phyloP scores from a whole-genome alignment of 495 filamentous ascomycete species.

The Talaromyces liani region DNA sequence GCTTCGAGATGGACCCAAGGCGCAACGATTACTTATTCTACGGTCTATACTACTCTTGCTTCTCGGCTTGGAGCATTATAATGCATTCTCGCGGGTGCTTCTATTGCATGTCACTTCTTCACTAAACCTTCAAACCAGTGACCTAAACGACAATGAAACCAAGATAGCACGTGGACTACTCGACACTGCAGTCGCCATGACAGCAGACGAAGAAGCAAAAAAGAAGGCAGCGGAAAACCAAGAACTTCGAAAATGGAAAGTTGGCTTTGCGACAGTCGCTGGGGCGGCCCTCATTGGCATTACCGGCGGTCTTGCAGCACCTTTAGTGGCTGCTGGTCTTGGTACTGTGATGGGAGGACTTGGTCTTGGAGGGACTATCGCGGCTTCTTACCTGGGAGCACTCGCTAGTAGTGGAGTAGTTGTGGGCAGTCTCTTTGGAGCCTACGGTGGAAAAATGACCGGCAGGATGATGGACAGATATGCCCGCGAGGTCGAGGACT shows the following conservation, averaged over 20 bases:
- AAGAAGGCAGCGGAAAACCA: conserved; percentile 63
- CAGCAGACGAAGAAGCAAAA: conserved; percentile 57
- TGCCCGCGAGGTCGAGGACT: conserved; percentile 79
- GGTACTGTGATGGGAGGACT: conserved; percentile 75
- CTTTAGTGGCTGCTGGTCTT: conserved; percentile 73
- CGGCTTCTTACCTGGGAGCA: conserved; percentile 70
- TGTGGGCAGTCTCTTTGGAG: conserved; percentile 80
- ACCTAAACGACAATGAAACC: conserved; percentile 64
- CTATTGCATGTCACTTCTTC: conserved; percentile 64
- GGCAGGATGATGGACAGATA: conserved; percentile 83
- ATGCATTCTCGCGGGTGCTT: conserved; percentile 65
- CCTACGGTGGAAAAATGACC: conserved; percentile 79
- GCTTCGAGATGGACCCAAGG: conserved; percentile 31
- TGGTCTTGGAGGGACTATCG: conserved; percentile 70
- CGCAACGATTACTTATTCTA: conserved; percentile 40
- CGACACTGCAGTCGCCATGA: conserved; percentile 62
- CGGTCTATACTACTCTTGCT: conserved; percentile 64
- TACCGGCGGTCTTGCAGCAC: conserved; percentile 73
- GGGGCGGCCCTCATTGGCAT: conserved; percentile 72
- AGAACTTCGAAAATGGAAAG: conserved; percentile 64
- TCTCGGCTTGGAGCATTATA: conserved; percentile 76
- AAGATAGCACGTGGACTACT: conserved; percentile 68
- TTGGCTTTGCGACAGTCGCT: conserved; percentile 72
- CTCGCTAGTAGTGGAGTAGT: conserved; percentile 69
- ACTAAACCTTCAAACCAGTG: conserved; percentile 53